Evolutionary conservation across 2,329 filamentous ascomycete species (phyloP).

Genomic region (Fusarium clavum): DNA sequence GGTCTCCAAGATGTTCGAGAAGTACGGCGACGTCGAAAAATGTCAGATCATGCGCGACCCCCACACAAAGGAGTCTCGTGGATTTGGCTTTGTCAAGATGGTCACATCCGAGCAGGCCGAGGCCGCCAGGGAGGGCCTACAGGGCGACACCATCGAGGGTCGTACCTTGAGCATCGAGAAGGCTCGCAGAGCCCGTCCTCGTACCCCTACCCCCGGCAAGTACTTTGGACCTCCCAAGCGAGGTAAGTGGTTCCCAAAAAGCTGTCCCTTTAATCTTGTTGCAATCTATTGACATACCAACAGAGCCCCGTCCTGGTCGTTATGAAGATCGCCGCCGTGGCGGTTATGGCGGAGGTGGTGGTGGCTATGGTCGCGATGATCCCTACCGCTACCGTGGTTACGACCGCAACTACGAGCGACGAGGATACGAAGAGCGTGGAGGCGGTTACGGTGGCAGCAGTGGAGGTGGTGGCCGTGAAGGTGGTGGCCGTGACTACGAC

Average conservation of each 20-base stretch:
- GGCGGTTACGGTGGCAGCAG: constrained; percentile 54
- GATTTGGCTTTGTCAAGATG: constrained; percentile 99
- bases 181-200: constrained; percentile 92
- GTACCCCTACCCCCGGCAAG: constrained; percentile 97
- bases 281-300: constrained; percentile 18
- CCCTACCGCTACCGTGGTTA: constrained; percentile 67
- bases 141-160: constrained; percentile 94
- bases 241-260: constrained; percentile 68
- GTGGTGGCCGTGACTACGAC: constrained; percentile 58
- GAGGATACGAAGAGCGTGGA: constrained; percentile 60
- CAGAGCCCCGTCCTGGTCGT: constrained; percentile 55
- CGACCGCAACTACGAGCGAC: constrained; percentile 57
- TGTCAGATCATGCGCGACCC: constrained; percentile 99
- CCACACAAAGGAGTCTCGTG: constrained; percentile 97
- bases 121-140: constrained; percentile 94
- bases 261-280: not conserved
- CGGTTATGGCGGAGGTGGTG: constrained; percentile 61
- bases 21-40: constrained; percentile 98
- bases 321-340: constrained; percentile 74
- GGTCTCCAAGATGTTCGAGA: constrained; percentile 95
- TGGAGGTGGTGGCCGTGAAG: constrained; percentile 41
- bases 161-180: constrained; percentile 98
- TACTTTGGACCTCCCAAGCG: constrained; percentile 99
- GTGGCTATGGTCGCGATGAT: constrained; percentile 64
- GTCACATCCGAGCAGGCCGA: constrained; percentile 93